Base-by-base conservation (phyloP, 129 eudicot genomes). In the Chrysanthemum seticuspe region DNA sequence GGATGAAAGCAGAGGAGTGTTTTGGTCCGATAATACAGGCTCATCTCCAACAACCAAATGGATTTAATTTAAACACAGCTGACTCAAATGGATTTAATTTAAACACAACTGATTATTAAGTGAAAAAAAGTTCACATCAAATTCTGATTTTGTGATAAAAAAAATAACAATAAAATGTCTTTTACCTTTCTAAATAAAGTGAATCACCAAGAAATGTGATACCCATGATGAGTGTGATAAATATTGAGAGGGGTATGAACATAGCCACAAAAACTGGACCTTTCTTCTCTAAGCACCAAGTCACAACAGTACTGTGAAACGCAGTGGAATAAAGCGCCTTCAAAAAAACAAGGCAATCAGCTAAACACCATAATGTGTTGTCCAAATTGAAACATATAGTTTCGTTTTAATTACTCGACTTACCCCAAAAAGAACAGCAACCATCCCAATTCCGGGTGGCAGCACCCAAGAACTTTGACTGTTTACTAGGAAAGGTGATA, bases 201-300 rank as follows among this genome's bases (percentile, higher is more conserved):
- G 67, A 71, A 56, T 85, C 86, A 68, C 82, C 82, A 13, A 85
- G 75, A 52, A 81, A 75, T 9, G 74, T 40, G 12, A 70, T 44
- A 4, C 86, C 89, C 78, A 75, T 52, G 52, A 68, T 21, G 6
- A 48, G 76, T 12, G 89, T 82, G 21, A 82, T 78, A 12, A 67
- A 78, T 29, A 85, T 85, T 4, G 72, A 14, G 29, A 82, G 62
- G 5, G 89, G 89, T 68, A 62, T 67, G 72, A 81, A 85, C 76
- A 72, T 59, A 6, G 85, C 78, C 25, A 85, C 86, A 27, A 71
- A 85, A n/a, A 85, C 71, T 0, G 89, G 86, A 18, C 89, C 89
- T 48, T 75, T 85, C 65, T 63, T 67, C 16, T 65, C 65, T 25
- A 85, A 70, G 55, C 83, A 70, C 88, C 88, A 85, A 49, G 85